A percentile compares a stretch with the other conserved stretches of the same genome.
phyloP scores from a whole-genome alignment of 1,284 basidiomycete genomes.

The Ustilago xerochloae region DNA sequence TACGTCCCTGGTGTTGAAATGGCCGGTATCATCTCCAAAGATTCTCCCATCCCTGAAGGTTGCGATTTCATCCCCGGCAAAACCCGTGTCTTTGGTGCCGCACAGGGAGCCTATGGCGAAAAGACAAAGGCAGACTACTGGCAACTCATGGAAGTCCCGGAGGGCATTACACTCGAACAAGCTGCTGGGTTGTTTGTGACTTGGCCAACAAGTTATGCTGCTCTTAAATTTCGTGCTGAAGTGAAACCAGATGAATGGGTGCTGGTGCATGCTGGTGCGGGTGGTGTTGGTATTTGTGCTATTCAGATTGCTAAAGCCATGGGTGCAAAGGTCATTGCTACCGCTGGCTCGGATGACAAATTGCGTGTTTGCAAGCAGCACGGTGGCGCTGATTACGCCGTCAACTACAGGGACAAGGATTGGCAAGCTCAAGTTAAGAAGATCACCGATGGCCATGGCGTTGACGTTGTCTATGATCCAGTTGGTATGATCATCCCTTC shows the following conservation, averaged over 20 bases:
- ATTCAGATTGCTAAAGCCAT: slow-evolving; percentile 64
- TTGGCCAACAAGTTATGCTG: slow-evolving; percentile 63
- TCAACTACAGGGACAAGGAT: slow-evolving; percentile 63
- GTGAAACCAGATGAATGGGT: slow-evolving; percentile 57
- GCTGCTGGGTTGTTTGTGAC: slow-evolving; percentile 71
- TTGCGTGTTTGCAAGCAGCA: slow-evolving; percentile 53
- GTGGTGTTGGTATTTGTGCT: slow-evolving; percentile 84
- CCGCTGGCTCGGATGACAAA: slow-evolving; percentile 59
- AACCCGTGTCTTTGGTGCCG: slow-evolving; percentile 90
- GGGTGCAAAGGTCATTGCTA: slow-evolving; percentile 63
- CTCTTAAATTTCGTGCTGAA: slow-evolving; percentile 54
- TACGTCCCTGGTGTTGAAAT: slow-evolving; percentile 73
- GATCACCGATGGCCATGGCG: slow-evolving; percentile 57
- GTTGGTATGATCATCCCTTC: slow-evolving; percentile 61
- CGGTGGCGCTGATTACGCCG: slow-evolving; percentile 59
- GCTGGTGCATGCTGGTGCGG: slow-evolving; percentile 69
- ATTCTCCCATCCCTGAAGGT: slow-evolving; percentile 83
- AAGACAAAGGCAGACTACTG: slow-evolving; percentile 51
- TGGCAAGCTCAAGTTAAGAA: slow-evolving; percentile 63
- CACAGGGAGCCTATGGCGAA: slow-evolving; percentile 83
- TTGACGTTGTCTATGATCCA: slow-evolving; percentile 73
- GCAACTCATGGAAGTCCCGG: slow-evolving; percentile 75
- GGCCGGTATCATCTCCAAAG: slow-evolving; percentile 79
- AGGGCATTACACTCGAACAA: slow-evolving; percentile 76
- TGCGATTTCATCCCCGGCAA: slow-evolving; percentile 82